Base-by-base conservation (phyloP, 1,284 basidiomycete species). In the Cutaneotrichosporon sp. region DNA sequence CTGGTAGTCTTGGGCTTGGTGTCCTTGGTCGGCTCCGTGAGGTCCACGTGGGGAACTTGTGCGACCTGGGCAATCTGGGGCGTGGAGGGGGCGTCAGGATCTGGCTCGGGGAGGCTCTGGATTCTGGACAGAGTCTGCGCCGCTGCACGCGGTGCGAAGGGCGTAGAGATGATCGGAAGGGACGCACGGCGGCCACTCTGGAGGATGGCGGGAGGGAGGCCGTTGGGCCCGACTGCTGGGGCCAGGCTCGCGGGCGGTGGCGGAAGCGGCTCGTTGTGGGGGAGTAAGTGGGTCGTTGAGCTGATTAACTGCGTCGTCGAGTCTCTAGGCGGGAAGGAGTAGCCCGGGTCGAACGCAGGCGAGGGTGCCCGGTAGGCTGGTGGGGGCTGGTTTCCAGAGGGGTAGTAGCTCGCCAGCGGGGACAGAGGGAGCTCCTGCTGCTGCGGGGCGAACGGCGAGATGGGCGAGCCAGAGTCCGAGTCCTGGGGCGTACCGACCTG, bases 91-190 rank as follows among this genome's bases (percentile, higher is more conserved):
- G 38, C 38, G 18, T 75, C 75, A 8, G 54, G 24, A 27, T 78
- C 69, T 6, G 61, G 66, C 55, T 80, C 78, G 4, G 78, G 72
- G 1, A 77, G 57, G 2, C 73, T 75, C 60, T 77, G 75, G 46
- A 80, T 80, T 9, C 78, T 60, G 4, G 72, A 54, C 3, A 79
- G 67, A 2, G 64, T 69, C 27, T 59, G 59, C 11, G 56, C 43
- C n/a, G n/a, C n/a, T n/a, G 58, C 63, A 3, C 49, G 54, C 49
- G 61, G 55, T 1, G 54, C 34, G 33, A 57, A 58, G 5, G 38
- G 16, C 36, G 56, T 45, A 14, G 61, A 51, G 34, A 69, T 59
- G 9, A 46, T 55, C 2, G 72, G 73, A 1, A 77, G 58, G 1
- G 71, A 74, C 10, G 52, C 49, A 16, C 46, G 45, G 45, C 58